Evolutionary conservation across 768 basidiomycete genomes (phyloP), one percentile per base, ranked within the genome.

Genomic region (Hypholoma fasciculare): DNA sequence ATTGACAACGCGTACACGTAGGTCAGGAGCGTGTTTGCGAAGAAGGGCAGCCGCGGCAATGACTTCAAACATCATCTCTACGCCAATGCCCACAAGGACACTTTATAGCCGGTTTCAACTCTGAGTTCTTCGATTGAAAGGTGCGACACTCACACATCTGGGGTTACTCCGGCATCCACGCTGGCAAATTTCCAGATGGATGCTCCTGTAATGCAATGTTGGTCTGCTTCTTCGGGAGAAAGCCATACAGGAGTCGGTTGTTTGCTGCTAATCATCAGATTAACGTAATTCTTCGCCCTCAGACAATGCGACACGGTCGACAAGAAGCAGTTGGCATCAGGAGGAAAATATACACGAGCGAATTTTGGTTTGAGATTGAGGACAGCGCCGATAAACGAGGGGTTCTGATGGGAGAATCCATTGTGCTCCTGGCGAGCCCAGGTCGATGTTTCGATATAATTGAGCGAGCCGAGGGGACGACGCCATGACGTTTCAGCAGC

Each of bases 221-320:
- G 65, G 60, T 92, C 77, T 8, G 92, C 90, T 61, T 92, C 90
- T 63, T 93, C 89, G 12, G 84, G 80, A 27, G 79, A 83, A 27
- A 94, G 69, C 87, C 89, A 93, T n/a, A 88, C 85, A 2, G 88
- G 84, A 4, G 87, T 88, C 3, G 88, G 88, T 53, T 90, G 87
- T 75, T 95, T 96, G 70, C 88, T 90, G 23, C 93, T 93, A 37
- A 95, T 91, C 81, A 97, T 90, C 58, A 94, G 72, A 68, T 94
- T 94, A 53, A 94, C 75, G 60, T 94, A 94, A 72, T 93, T 89
- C 77, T 90, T 92, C 20, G 91, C 86, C 50, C 88, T 74, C 67
- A 96, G 71, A 65, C 91, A 94, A 70, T 96, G 94, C 3, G 89
- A 83, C 55, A 96, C 80, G 20, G 92, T 93, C 37, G 87, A 89